These are phyloP conservation scores for Golubevia pallescens DNA, from an alignment of 1,284 basidiomycete genomes.

Conservation along the genomic window DNA sequence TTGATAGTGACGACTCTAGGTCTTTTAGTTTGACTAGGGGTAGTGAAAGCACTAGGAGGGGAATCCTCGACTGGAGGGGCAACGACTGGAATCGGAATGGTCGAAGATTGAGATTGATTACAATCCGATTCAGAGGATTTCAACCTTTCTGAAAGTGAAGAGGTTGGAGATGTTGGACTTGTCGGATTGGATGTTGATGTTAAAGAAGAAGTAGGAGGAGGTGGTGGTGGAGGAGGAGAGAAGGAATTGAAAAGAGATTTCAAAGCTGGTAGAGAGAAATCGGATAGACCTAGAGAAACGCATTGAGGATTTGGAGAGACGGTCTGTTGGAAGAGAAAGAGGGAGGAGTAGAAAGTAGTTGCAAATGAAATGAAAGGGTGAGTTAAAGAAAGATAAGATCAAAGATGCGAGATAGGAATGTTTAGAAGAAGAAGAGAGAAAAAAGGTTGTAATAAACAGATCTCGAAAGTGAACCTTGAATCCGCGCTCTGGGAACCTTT, in stretches of 20 bases:
- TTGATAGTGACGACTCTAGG: slow-evolving; percentile 39
- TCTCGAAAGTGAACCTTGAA: not conserved
- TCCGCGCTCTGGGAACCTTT: too few relatives aligned
- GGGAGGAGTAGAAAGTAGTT: too few relatives aligned
- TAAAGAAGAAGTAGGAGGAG: slow-evolving; percentile 4
- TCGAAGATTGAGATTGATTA: not conserved
- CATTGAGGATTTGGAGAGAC: slow-evolving; percentile 36
- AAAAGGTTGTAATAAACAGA: slow-evolving; percentile 3
- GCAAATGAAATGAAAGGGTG: not conserved
- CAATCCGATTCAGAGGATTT: not conserved
- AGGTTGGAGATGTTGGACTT: slow-evolving; percentile 11
- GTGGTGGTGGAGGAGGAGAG: slow-evolving; percentile 18
- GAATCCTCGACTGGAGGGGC: not conserved
- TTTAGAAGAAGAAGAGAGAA: not conserved
- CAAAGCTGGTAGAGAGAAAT: slow-evolving; percentile 21
- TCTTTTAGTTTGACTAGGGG: slow-evolving; percentile 16
- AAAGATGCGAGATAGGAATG: not conserved
- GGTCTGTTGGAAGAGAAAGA: slow-evolving; percentile 11
- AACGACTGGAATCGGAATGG: not conserved
- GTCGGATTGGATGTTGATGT: slow-evolving; percentile 1
- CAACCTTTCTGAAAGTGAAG: not conserved
- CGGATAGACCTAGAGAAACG: slow-evolving; percentile 37
- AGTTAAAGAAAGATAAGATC: not conserved
- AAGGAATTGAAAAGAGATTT: slow-evolving; percentile 14
- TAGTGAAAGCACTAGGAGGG: not conserved